Percentiles rank a stretch among this genome's conserved stretches.
Evolutionary conservation across 2,329 filamentous ascomycete genomes (phyloP).

Genomic region (Verticillium isaacii): DNA sequence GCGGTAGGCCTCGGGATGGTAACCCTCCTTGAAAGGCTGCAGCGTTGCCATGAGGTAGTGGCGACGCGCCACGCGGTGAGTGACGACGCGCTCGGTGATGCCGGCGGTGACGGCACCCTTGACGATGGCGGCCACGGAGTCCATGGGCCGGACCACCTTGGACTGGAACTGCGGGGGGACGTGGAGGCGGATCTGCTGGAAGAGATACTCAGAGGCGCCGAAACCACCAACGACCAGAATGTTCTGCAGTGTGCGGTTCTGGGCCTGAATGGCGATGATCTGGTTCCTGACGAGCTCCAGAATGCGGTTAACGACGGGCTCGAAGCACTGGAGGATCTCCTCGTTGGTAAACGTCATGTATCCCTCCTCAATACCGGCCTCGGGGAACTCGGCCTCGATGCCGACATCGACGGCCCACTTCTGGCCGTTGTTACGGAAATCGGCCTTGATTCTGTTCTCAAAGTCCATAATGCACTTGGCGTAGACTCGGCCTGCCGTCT

Average conservation of each 20-base stretch:
- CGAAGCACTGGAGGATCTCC: conserved; percentile 97
- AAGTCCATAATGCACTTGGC: conserved; percentile 99
- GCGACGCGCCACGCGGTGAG: conserved; percentile 90
- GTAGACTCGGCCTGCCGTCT: conserved; percentile 96
- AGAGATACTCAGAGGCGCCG: conserved; percentile 96
- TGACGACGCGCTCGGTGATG: conserved; percentile 95
- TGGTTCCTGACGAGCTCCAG: conserved; percentile 94
- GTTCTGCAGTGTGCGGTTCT: conserved; percentile 91
- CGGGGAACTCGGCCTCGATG: conserved; percentile 96
- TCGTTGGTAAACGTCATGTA: conserved; percentile 99
- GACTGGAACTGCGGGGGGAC: conserved; percentile 97
- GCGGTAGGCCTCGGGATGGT: conserved; percentile 96
- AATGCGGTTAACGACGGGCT: conserved; percentile 96
- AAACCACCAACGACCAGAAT: conserved; percentile 97
- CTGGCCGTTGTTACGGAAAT: conserved; percentile 98
- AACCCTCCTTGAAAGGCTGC: conserved; percentile 97
- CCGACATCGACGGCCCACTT: conserved; percentile 99
- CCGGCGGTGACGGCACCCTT: conserved; percentile 97
- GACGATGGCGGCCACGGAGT: conserved; percentile 96
- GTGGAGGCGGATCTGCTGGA: conserved; percentile 98
- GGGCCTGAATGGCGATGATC: conserved; percentile 97
- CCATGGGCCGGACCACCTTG: conserved; percentile 98
- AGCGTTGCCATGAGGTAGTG: conserved; percentile 99
- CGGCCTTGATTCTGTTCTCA: conserved; percentile 98
- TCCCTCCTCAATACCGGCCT: conserved; percentile 95